Conservation (phyloP, 75 land plant genomes). For the Pinus albicaulis region DNA sequence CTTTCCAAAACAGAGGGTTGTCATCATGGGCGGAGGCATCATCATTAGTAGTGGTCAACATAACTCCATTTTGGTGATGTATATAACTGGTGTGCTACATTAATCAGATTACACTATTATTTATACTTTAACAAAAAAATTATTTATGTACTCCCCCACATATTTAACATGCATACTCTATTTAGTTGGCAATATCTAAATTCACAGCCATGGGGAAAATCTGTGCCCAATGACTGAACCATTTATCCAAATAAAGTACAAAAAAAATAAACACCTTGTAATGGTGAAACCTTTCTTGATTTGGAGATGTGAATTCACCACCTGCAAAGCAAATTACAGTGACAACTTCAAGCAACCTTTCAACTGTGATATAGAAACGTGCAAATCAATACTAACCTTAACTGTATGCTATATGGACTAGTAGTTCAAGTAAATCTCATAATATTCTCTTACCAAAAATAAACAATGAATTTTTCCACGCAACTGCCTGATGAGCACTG, state of each 20-base stretch:
- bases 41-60: too few species aligned
- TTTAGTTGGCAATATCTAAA: too few species aligned
- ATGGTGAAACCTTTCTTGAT: slow-evolving; percentile 98
- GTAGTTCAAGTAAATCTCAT: slow-evolving; percentile 6
- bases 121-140: too few species aligned
- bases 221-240: neutral
- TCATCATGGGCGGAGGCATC: too few species aligned
- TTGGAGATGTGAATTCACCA: slow-evolving; percentile 98
- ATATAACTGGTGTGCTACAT: too few species aligned
- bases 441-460: slow-evolving; percentile 65
- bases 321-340: slow-evolving; percentile 41
- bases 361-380: neutral
- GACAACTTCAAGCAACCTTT: neutral
- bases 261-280: slow-evolving; percentile 80
- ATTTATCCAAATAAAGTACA: neutral
- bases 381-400: slow-evolving; percentile 1
- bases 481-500: slow-evolving; percentile 97
- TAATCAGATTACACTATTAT: too few species aligned
- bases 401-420: neutral
- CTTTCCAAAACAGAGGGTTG: too few species aligned
- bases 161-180: too few species aligned
- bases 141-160: too few species aligned
- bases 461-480: slow-evolving; percentile 92
- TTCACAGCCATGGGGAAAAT: too few species aligned
- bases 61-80: too few species aligned